These are phyloP conservation scores for Phytophthora lateralis DNA, from an alignment of 352 stramenopile genomes.

Conservation along the genomic window DNA sequence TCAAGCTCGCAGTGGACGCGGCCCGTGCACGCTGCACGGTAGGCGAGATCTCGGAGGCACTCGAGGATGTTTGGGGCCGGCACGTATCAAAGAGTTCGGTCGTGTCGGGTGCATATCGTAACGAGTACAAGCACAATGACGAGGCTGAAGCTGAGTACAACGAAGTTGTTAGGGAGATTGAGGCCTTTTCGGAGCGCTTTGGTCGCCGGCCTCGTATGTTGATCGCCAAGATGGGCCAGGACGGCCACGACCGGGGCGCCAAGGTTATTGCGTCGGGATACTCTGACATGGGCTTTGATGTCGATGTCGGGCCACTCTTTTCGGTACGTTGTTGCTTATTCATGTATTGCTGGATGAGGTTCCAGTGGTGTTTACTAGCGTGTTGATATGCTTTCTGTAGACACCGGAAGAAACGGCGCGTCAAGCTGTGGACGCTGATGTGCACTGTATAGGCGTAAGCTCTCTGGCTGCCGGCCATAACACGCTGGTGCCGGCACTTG, in stretches of 20 bases:
- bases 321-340: slow-evolving; percentile 48
- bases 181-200: slow-evolving; percentile 92
- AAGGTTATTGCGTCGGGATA: slow-evolving; percentile 97
- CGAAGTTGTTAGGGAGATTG: slow-evolving; percentile 85
- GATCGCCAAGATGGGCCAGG: slow-evolving; percentile 96
- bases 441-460: slow-evolving; percentile 92
- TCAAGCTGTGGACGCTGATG: slow-evolving; percentile 94
- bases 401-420: slow-evolving; percentile 62
- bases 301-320: slow-evolving; percentile 97
- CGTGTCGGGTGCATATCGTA: slow-evolving; percentile 60
- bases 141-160: slow-evolving; percentile 90
- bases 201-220: slow-evolving; percentile 94
- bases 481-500: slow-evolving; percentile 93
- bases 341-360: background rate
- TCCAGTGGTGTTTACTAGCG: background rate
- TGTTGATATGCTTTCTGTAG: slow-evolving; percentile 18
- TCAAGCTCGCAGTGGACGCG: slow-evolving; percentile 94
- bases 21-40: slow-evolving; percentile 91
- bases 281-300: slow-evolving; percentile 97
- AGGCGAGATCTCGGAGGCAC: slow-evolving; percentile 94
- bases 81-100: slow-evolving; percentile 88
- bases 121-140: slow-evolving; percentile 61
- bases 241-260: slow-evolving; percentile 96
- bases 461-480: slow-evolving; percentile 95
- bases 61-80: slow-evolving; percentile 95